Evolutionary conservation across 2,329 filamentous ascomycete genomes (phyloP), one percentile per base, ranked within the genome.

Genomic region (Fusarium coicis): DNA sequence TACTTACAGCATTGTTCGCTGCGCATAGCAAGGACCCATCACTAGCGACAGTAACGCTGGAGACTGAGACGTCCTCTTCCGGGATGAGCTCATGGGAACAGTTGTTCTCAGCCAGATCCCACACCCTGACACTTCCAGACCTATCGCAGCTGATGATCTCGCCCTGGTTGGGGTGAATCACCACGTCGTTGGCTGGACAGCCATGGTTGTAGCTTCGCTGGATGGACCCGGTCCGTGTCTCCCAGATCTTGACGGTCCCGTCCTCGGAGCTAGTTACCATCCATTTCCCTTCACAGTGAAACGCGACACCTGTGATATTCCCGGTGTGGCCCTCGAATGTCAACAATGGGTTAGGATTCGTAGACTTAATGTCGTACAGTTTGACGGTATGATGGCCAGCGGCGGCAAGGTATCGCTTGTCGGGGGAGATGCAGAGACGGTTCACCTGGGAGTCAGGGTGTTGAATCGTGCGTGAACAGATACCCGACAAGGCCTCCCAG

Each of bases 271-370:
- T 97, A 15, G 96, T 99, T 23, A 98, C 96, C 93, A 99, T 98
- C 96, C 96, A 99, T 85, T 99, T 99, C 16, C 96, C 95, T 83
- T 99, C 96, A 81, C 96, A 98, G 82, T 99, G 96, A 81, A 99
- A 99, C 16, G 95, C 95, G 52, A 99, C 93, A 47, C 96, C 96
- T 1, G 96, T 99, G 80, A 99, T 92, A 79, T 99, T 99, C 75
- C 92, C 94, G 18, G 94, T 96, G 84, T 99, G 96, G 46, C 96
- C 96, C 81, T 98, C 96, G 79, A 99, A 98, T 26, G 93, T 95
- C 79, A 98, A 90, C 30, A 98, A 88, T 2, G 96, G 93, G 74
- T 96, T 96, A 5, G 96, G 95, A 78, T 98, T 98, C n/a, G 94
- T 96, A 21, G 95, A 97, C 80, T 97, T 97, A 86, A 98, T 97